Evolutionary conservation across 768 basidiomycete species (phyloP), one percentile per base, ranked within the genome.

Genomic region (Coprinellus micaceus): DNA sequence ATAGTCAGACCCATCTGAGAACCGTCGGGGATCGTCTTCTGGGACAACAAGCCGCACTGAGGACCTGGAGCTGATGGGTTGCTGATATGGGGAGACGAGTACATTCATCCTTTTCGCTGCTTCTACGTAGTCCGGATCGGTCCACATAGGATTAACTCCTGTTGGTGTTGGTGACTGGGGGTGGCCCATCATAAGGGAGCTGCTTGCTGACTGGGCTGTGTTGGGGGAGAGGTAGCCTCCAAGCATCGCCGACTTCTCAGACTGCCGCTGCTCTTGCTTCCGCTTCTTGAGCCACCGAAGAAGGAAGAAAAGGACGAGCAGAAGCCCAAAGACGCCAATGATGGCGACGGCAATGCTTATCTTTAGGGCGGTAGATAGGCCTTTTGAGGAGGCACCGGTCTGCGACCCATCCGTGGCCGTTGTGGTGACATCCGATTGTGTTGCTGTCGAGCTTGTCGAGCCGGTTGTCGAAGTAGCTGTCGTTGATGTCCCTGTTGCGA

Each of bases 231-330:
- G 11, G 33, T 36, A 51, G 3, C 49, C 33, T 3, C n/a, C 49
- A 30, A 51, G 28, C 33, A 51, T 51, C 3, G 49, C 21, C n/a
- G n/a, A n/a, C 29, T 51, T 33, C n/a, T 51, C 29, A 4, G 47
- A 24, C 29, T 33, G 33, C 33, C n/a, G 13, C 13, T 43, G 15
- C 40, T 51, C 30, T 19, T 51, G n/a, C 49, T 51, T 51, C 21
- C 49, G 28, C 30, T 19, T 30, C 19, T 37, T 51, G 30, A 51
- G 29, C 49, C 49, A 51, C 10, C 33, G 15, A 13, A 51, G 9
- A 22, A 51, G 19, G 29, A 51, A 37, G 49, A 51, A 51, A 21
- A 51, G 49, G 9, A 51, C 49, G 33, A 51, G 49, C 19, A 51
- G 49, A 21, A 51, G 49, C 13, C 22, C 28, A 4, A 51, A n/a